Conservation (phyloP, 495 filamentous ascomycete species). For the Cladorrhinum samala region DNA sequence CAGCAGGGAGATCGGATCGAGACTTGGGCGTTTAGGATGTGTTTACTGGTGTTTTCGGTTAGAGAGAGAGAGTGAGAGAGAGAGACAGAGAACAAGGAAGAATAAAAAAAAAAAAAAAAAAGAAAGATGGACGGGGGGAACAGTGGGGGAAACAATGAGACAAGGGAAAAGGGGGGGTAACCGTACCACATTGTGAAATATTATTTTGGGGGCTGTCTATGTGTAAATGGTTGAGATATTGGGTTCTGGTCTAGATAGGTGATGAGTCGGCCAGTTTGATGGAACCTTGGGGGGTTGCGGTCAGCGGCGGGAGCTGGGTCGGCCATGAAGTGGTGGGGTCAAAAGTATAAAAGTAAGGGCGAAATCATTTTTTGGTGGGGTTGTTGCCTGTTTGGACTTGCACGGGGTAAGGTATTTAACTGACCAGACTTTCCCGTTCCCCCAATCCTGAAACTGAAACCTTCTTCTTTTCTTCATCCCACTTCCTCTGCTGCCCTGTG, state of each 20-base stretch:
- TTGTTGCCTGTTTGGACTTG: too few species aligned
- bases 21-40: constrained; percentile 96
- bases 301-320: not conserved
- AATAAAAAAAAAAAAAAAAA: too few species aligned
- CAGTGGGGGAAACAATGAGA: not conserved
- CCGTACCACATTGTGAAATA: constrained; percentile 22
- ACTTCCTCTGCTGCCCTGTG: too few species aligned
- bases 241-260: too few species aligned
- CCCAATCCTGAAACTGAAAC: too few species aligned
- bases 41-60: constrained; percentile 71
- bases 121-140: too few species aligned
- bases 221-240: too few species aligned
- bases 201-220: not conserved
- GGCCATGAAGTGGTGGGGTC: not conserved
- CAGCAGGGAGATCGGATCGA: constrained; percentile 93
- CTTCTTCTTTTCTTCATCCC: too few species aligned
- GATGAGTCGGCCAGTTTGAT: too few species aligned
- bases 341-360: not conserved
- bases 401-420: too few species aligned
- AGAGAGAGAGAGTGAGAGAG: constrained; percentile 5
- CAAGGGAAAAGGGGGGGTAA: not conserved
- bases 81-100: not conserved
- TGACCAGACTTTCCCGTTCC: too few species aligned
- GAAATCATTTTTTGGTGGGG: not conserved
- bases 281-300: not conserved